phyloP scores from a whole-genome alignment of 495 filamentous ascomycete species.

The Xylaria longipes region DNA sequence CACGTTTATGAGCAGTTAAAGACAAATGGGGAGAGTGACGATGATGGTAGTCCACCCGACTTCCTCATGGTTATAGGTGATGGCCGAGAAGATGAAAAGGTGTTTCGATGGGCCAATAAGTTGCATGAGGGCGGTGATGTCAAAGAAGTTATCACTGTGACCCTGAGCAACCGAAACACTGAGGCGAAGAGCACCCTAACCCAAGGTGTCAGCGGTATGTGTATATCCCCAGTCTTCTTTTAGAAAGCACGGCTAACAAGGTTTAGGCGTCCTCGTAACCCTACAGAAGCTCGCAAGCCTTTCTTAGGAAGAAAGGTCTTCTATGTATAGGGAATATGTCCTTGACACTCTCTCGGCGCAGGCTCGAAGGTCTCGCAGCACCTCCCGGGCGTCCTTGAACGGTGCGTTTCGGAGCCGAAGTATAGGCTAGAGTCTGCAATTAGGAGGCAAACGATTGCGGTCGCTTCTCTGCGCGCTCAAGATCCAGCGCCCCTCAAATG shows the following conservation, averaged over 20 bases:
- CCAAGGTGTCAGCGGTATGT: constrained; percentile 85
- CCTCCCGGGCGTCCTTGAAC: neutral
- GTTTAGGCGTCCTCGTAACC: constrained; percentile 53
- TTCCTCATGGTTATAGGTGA: constrained; percentile 89
- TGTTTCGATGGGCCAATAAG: constrained; percentile 91
- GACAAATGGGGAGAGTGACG: constrained; percentile 41
- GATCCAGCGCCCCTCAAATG: neutral
- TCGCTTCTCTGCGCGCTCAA: neutral
- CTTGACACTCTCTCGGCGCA: constrained; percentile 18
- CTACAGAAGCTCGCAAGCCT: constrained; percentile 52
- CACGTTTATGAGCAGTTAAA: constrained; percentile 68
- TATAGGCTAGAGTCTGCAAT: neutral
- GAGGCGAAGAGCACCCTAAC: constrained; percentile 85
- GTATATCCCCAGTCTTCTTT: constrained; percentile 11
- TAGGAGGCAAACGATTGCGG: neutral
- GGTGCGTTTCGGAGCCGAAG: neutral
- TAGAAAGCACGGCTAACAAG: constrained; percentile 12
- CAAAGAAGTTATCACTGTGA: constrained; percentile 78
- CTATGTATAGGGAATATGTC: constrained; percentile 4
- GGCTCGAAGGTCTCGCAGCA: constrained; percentile 9
- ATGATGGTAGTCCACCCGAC: constrained; percentile 62
- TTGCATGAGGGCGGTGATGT: constrained; percentile 61
- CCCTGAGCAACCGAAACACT: constrained; percentile 82
- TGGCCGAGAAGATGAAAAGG: constrained; percentile 87
- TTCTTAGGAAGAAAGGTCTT: constrained; percentile 34